Base-by-base conservation (phyloP, 2,329 filamentous ascomycete genomes). In the Drechslera avenae region DNA sequence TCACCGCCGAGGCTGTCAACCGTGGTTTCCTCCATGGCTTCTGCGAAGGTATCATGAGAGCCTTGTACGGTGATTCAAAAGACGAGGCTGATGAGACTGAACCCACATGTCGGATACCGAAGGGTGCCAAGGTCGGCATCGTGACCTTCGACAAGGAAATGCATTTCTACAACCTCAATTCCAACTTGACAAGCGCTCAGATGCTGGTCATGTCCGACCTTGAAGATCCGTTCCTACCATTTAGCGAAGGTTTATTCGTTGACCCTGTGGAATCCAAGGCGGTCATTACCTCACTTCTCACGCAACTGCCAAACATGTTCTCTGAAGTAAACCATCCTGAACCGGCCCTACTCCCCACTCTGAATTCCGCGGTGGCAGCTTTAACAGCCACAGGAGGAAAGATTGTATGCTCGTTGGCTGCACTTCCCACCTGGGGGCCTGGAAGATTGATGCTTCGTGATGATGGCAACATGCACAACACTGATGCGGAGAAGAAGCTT, bases 161-260 rank as follows among this genome's bases (percentile, higher is more conserved):
- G 52, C 94, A 99, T 71, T 99, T 97, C 73, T 99, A 97, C 79
- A 97, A 97, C 68, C 86, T 96, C 64, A 91, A 87, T 67, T 76
- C 91, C 31, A 82, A 82, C 33, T 79, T 97, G 34, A 88, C 94
- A 47, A 86, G 91, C 75, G 91, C 94, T 8, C 94, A 99, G 70
- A 97, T 99, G 91, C 85, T 99, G 80, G 92, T 99, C 42, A 96
- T 99, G 90, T 90, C 94, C 3, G 94, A 99, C 69, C 83, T 99
- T 40, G 92, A 97, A 66, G 94, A 99, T 61, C 94, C 94, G 0
- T 99, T 99, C 71, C 86, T 97, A 13, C 92, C 94, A 2, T 80
- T 99, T 14, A 91, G 89, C 57, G 89, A 96, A 50, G 92, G 93
- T 13, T 81, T 99, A 8, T 97, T 97, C 72, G 93, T 97, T 13